Evolutionary conservation across 129 eudicot species (phyloP).

Genomic region (Arctium lappa): DNA sequence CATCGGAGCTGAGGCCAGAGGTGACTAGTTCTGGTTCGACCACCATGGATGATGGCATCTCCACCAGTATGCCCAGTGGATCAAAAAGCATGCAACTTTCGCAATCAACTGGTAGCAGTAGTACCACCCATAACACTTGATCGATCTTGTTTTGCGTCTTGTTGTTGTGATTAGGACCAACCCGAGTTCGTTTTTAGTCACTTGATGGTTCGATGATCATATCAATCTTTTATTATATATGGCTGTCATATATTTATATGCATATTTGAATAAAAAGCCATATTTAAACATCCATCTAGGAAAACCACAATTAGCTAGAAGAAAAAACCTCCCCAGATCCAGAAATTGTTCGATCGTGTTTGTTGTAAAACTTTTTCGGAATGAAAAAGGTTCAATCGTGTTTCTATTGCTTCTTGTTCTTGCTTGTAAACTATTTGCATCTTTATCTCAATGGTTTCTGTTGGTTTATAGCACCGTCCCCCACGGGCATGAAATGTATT

Average conservation of each 20-base stretch:
- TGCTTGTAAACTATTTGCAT: not conserved
- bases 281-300: constrained; percentile 34
- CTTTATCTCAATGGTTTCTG: not conserved
- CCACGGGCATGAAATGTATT: too few species aligned
- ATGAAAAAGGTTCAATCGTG: constrained; percentile 29
- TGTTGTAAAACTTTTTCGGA: constrained; percentile 36
- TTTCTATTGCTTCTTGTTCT: not conserved
- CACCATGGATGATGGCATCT: constrained; percentile 31
- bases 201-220: constrained; percentile 30
- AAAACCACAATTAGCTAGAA: constrained; percentile 25
- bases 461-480: too few species aligned
- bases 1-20: constrained; percentile 70
- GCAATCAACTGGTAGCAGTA: constrained; percentile 42
- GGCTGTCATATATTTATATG: constrained; percentile 20
- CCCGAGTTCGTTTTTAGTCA: constrained; percentile 27
- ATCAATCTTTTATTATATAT: constrained; percentile 32
- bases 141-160: constrained; percentile 8
- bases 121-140: constrained; percentile 23
- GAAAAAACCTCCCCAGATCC: constrained; percentile 15
- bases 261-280: constrained; percentile 45
- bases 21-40: constrained; percentile 31
- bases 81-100: constrained; percentile 41
- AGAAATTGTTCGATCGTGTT: constrained; percentile 26
- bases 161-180: constrained; percentile 42
- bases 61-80: constrained; percentile 47